A percentile compares a stretch with the other conserved stretches of the same genome.
These are phyloP conservation scores for Fraxinus baroniana DNA, from an alignment of 305 asterid genomes.

Conservation along the genomic window DNA sequence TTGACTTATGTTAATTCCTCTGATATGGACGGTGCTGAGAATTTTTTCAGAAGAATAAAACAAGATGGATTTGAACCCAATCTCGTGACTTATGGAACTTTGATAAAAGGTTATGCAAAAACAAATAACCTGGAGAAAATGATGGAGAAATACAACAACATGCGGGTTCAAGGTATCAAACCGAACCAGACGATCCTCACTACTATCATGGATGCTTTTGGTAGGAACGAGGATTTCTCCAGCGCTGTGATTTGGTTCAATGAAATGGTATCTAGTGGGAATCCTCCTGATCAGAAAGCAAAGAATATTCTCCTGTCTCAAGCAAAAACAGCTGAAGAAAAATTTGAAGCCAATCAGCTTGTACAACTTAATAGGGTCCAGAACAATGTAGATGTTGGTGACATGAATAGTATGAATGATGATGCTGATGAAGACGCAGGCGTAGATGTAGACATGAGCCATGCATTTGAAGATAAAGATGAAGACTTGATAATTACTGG, in stretches of 20 bases:
- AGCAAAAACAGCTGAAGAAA: constrained; percentile 63
- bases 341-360: constrained; percentile 40
- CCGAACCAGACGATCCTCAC: constrained; percentile 72
- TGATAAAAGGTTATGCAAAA: constrained; percentile 84
- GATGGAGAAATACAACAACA: constrained; percentile 77
- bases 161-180: constrained; percentile 62
- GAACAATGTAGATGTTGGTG: not conserved
- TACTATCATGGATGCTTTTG: constrained; percentile 89
- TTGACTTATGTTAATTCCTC: constrained; percentile 79
- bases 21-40: constrained; percentile 94
- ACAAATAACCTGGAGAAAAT: constrained; percentile 63
- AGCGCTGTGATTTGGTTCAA: constrained; percentile 77
- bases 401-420: not conserved
- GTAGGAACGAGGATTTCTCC: constrained; percentile 72
- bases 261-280: constrained; percentile 69
- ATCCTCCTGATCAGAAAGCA: constrained; percentile 76
- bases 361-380: constrained; percentile 21
- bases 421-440: not conserved
- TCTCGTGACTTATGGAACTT: constrained; percentile 67
- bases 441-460: not conserved
- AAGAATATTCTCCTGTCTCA: constrained; percentile 81
- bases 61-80: constrained; percentile 74
- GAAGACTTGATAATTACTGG: constrained; percentile 7
- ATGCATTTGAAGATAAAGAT: not conserved
- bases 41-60: constrained; percentile 73